These are phyloP conservation scores for Podospora pseudocomata DNA, from an alignment of 495 filamentous ascomycete genomes.

Conservation along the genomic window DNA sequence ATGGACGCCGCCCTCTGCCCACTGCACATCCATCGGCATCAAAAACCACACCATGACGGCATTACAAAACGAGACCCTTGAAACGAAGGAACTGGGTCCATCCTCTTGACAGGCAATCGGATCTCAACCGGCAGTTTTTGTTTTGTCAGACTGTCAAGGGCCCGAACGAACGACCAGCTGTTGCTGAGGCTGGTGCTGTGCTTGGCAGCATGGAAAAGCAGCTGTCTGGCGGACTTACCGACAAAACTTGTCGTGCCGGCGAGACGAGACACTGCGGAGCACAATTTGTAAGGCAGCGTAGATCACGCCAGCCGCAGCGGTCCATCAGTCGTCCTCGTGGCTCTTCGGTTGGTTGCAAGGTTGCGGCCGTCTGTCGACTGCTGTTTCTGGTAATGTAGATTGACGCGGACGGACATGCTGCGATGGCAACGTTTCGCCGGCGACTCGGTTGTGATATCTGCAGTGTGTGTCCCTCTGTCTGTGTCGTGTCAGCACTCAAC, in stretches of 20 bases:
- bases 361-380: background rate
- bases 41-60: too few relatives aligned
- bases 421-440: background rate
- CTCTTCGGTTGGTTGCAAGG: background rate
- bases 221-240: background rate
- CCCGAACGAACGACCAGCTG: too few relatives aligned
- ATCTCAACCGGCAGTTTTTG: background rate
- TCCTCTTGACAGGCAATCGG: slow-evolving; percentile 3
- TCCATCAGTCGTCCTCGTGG: background rate
- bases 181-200: background rate
- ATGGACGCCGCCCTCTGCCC: background rate
- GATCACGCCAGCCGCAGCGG: background rate
- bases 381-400: background rate
- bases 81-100: background rate
- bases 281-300: background rate
- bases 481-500: background rate
- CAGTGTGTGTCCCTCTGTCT: background rate
- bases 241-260: background rate
- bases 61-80: background rate
- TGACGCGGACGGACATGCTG: slow-evolving; percentile 5
- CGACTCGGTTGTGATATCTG: background rate
- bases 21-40: background rate
- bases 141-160: background rate
- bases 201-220: background rate
- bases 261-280: background rate